A percentile compares a stretch with the other conserved stretches of the same genome.
Conservation (phyloP, 1,284 basidiomycete genomes). For the Ganoderma lingzhi region DNA sequence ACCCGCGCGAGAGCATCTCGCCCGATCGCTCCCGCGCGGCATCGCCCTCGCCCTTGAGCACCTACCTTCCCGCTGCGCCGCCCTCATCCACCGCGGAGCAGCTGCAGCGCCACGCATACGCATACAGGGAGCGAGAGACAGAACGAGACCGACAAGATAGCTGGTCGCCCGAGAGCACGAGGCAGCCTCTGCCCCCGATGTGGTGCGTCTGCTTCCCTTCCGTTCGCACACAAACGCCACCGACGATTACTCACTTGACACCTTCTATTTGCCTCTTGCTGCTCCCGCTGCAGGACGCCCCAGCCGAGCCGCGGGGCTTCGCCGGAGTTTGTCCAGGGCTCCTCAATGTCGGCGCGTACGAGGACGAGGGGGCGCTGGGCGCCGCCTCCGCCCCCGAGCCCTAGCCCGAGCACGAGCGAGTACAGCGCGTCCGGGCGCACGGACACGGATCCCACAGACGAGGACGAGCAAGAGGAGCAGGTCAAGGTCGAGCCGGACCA, state of each 20-base stretch:
- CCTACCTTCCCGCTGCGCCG: neutral
- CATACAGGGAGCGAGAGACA: neutral
- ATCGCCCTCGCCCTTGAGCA: neutral
- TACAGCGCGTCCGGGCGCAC: slow-evolving; percentile 19
- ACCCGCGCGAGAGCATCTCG: slow-evolving; percentile 14
- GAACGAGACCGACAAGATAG: slow-evolving; percentile 4
- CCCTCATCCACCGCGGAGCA: slow-evolving; percentile 8
- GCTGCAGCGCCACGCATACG: neutral
- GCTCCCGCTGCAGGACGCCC: slow-evolving; percentile 1
- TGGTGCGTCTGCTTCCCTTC: slow-evolving; percentile 6
- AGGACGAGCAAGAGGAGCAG: slow-evolving; percentile 15
- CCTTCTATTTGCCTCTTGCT: neutral
- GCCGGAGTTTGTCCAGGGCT: slow-evolving; percentile 24
- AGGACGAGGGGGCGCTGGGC: neutral
- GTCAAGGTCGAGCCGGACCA: slow-evolving; percentile 19
- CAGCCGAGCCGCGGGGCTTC: slow-evolving; percentile 7
- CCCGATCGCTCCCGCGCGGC: neutral
- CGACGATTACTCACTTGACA: slow-evolving; percentile 8
- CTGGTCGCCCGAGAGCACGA: slow-evolving; percentile 11
- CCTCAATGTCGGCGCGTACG: slow-evolving; percentile 9
- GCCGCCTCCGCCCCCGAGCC: slow-evolving; percentile 25
- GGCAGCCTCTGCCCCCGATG: slow-evolving; percentile 1
- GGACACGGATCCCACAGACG: slow-evolving; percentile 28
- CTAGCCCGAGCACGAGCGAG: slow-evolving; percentile 25
- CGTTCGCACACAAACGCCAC: slow-evolving; percentile 4